These are phyloP conservation scores for Novymonas esmeraldas DNA, from an alignment of 208 protist genomes.

Conservation along the genomic window DNA sequence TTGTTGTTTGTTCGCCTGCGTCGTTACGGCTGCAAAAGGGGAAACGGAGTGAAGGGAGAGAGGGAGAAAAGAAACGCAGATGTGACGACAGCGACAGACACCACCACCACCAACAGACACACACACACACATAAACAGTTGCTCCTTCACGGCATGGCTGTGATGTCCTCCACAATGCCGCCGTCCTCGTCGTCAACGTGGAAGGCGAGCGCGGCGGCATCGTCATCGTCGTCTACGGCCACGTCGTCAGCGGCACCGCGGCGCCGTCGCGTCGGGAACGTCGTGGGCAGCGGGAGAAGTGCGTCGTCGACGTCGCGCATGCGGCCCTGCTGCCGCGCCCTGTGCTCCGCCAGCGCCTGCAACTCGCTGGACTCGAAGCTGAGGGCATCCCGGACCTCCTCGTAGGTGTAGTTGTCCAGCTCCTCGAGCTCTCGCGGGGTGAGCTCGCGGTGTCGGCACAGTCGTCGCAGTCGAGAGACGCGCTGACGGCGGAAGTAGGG, in stretches of 20 bases:
- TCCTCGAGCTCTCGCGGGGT: slow-evolving; percentile 83
- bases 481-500: slow-evolving; percentile 87
- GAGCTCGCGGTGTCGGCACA: slow-evolving; percentile 75
- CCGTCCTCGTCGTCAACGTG: slow-evolving; percentile 22
- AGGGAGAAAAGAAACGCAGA: background rate
- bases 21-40: no score
- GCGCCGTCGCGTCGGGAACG: slow-evolving; percentile 23
- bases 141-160: slow-evolving; percentile 11
- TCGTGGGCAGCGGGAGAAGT: slow-evolving; percentile 31
- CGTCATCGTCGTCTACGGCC: background rate
- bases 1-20: no score
- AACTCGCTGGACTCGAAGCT: slow-evolving; percentile 75
- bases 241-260: background rate
- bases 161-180: slow-evolving; percentile 58
- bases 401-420: slow-evolving; percentile 88
- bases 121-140: background rate
- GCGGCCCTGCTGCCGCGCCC: slow-evolving; percentile 19
- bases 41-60: background rate
- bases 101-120: background rate
- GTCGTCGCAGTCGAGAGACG: slow-evolving; percentile 56
- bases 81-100: no score
- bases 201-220: background rate
- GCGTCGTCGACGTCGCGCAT: slow-evolving; percentile 28
- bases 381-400: slow-evolving; percentile 79
- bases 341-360: slow-evolving; percentile 42